A percentile compares a stretch with the other conserved stretches of the same genome.
Evolutionary conservation across 2,329 filamentous ascomycete species (phyloP).

Genomic region (Colletotrichum gloeosporioides): DNA sequence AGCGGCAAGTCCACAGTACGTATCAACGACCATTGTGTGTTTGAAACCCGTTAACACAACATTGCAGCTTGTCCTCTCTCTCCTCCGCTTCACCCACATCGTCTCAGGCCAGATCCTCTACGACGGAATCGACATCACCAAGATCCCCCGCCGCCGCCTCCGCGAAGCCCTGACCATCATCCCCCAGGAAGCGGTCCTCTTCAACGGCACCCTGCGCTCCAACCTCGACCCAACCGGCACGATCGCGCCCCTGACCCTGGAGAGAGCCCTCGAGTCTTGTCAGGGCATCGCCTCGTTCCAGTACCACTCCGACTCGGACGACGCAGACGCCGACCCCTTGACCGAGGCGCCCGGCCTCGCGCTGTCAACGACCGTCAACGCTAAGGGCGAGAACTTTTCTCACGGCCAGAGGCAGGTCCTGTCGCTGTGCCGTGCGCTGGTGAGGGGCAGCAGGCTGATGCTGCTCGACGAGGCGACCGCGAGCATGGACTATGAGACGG

Average conservation of each 20-base stretch:
- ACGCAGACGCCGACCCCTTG: constrained; percentile 25
- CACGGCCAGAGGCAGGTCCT: constrained; percentile 65
- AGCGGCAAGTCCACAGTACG: constrained; percentile 83
- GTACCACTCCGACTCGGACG: constrained; percentile 39
- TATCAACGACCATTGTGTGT: background rate
- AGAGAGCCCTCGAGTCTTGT: constrained; percentile 66
- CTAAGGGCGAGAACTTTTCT: constrained; percentile 60
- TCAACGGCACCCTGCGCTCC: constrained; percentile 56
- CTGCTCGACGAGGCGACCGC: constrained; percentile 65
- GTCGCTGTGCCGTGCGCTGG: constrained; percentile 60
- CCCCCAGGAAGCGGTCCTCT: constrained; percentile 63
- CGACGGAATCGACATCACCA: constrained; percentile 61
- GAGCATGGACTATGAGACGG: constrained; percentile 64
- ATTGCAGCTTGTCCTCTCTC: constrained; percentile 50
- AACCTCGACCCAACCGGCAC: constrained; percentile 71
- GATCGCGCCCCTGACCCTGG: constrained; percentile 57
- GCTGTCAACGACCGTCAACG: constrained; percentile 53
- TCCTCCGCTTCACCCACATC: constrained; percentile 59
- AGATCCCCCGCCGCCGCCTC: constrained; percentile 53
- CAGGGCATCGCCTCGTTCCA: constrained; percentile 62
- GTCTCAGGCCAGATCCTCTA: constrained; percentile 58
- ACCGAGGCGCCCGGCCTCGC: constrained; percentile 29
- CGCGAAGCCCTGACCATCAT: constrained; percentile 63
- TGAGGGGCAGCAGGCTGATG: constrained; percentile 60
- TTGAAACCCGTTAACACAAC: background rate